Base-by-base conservation (phyloP, 2,329 filamentous ascomycete species). In the Penicillium nordicum region DNA sequence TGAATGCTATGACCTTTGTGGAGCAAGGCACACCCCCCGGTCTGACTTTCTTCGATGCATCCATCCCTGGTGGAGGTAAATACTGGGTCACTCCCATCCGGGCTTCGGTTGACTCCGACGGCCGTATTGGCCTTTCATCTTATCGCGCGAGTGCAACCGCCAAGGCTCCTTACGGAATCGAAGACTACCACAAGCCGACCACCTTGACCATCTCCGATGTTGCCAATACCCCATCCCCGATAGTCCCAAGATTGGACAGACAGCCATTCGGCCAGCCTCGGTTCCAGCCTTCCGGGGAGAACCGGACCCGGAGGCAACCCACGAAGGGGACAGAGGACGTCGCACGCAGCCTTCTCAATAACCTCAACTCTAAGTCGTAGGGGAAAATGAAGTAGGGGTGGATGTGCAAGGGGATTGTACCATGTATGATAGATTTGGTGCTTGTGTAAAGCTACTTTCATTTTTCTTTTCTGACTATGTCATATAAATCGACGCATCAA, bases 41-140 rank as follows among this genome's bases (percentile, higher is more conserved):
- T 25, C 62, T 78, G 40, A 73, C 66, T 51, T 58, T 72, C 62
- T 71, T 80, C 55, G 76, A 81, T 57, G 69, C 74, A 7, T 72
- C 78, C 37, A 68, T 75, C 6, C 68, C 70, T 1, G 82, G 82
- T 44, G 82, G 82, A 52, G 77, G 76, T 54, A 84, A 83, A 63
- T 70, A 83, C 53, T 79, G 75, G 73, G 79, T 82, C 25, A 74
- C 76, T 18, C 78, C 82, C 1, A 68, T 72, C 42, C 76, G 74
- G 40, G 82, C 79, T 23, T 69, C 65, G 43, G 69, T 82, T 34
- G 73, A 79, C 57, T 73, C 78, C 21, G 66, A 74, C 11, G 79
- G 79, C 36, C 72, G 71, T 37, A 74, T 82, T 55, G 63, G 64
- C 5, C 69, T 82, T 45, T 62, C 67, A 14, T 70, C 69, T 21